These are phyloP conservation scores for Fusarium continuum DNA, from an alignment of 2,329 filamentous ascomycete species.

Conservation along the genomic window DNA sequence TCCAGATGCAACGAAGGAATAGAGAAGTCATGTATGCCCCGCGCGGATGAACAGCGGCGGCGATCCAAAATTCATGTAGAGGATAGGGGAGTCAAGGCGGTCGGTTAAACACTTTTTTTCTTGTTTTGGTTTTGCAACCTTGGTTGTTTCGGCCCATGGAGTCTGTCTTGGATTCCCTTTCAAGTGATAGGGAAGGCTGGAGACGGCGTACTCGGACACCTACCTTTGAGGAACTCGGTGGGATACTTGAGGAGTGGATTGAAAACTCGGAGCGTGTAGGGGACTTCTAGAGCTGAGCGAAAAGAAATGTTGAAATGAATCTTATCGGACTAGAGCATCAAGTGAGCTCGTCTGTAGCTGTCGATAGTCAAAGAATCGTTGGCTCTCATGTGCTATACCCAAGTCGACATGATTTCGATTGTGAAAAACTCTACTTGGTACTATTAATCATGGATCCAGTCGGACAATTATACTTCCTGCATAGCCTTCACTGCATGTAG, in stretches of 20 bases:
- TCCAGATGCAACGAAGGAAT: constrained; percentile 50
- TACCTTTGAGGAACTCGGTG: constrained; percentile 31
- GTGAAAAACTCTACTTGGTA: constrained; percentile 5
- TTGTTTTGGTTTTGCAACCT: constrained; percentile 37
- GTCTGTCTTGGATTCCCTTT: constrained; percentile 46
- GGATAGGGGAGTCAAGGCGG: constrained; percentile 53
- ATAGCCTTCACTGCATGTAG: background rate
- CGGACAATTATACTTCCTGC: background rate
- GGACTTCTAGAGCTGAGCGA: constrained; percentile 37
- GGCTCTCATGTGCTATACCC: constrained; percentile 4
- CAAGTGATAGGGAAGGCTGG: constrained; percentile 48
- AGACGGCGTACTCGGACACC: constrained; percentile 39
- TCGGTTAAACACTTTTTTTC: constrained; percentile 37
- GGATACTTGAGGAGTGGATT: constrained; percentile 33
- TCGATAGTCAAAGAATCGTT: constrained; percentile 32
- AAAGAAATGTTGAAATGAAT: constrained; percentile 35
- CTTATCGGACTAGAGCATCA: constrained; percentile 45
- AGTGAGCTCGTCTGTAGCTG: constrained; percentile 46
- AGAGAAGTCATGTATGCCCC: constrained; percentile 56
- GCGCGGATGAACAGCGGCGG: constrained; percentile 48
- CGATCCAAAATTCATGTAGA: constrained; percentile 55
- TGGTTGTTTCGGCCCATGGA: constrained; percentile 35
- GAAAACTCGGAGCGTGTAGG: constrained; percentile 45
- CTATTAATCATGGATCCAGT: background rate
- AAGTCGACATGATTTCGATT: background rate